Evolutionary conservation across 352 stramenopile genomes (phyloP).

Genomic region (Phytophthora tubulina): DNA sequence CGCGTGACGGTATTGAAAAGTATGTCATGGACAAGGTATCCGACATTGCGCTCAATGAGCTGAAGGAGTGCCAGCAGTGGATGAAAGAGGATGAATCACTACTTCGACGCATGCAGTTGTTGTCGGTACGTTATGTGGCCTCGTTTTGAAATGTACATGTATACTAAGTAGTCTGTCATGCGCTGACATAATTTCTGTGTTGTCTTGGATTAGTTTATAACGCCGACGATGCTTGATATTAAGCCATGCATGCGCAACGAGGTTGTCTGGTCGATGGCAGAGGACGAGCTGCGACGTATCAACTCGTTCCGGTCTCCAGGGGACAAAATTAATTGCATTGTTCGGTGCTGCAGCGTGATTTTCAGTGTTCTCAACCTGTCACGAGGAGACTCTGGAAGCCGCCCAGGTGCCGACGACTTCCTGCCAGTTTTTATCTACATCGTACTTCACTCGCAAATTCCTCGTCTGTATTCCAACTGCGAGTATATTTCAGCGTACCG

Average conservation of each 20-base stretch:
- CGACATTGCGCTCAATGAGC: slow-evolving; percentile 79
- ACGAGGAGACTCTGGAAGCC: slow-evolving; percentile 68
- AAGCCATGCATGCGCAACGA: slow-evolving; percentile 92
- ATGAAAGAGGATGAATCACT: slow-evolving; percentile 80
- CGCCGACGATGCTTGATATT: slow-evolving; percentile 91
- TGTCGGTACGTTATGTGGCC: slow-evolving; percentile 61
- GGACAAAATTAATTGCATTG: slow-evolving; percentile 93
- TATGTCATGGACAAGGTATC: slow-evolving; percentile 93
- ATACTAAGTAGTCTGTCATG: background rate
- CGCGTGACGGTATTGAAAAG: slow-evolving; percentile 90
- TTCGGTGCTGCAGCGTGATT: slow-evolving; percentile 90
- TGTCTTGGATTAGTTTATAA: slow-evolving; percentile 49
- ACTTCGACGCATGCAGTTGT: slow-evolving; percentile 78
- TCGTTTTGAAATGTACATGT: background rate
- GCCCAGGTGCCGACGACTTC: slow-evolving; percentile 91
- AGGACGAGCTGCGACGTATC: slow-evolving; percentile 91
- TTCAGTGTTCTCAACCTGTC: slow-evolving; percentile 91
- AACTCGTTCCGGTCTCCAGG: slow-evolving; percentile 85
- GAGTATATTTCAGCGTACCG: slow-evolving; percentile 93
- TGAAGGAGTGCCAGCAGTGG: slow-evolving; percentile 72
- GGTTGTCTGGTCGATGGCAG: slow-evolving; percentile 89
- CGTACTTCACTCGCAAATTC: slow-evolving; percentile 90
- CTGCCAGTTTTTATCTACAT: slow-evolving; percentile 95
- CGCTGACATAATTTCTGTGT: slow-evolving; percentile 7
- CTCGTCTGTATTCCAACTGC: slow-evolving; percentile 89